Evolutionary conservation across 768 basidiomycete species (phyloP).

Genomic region (Lentinus tigrinus): DNA sequence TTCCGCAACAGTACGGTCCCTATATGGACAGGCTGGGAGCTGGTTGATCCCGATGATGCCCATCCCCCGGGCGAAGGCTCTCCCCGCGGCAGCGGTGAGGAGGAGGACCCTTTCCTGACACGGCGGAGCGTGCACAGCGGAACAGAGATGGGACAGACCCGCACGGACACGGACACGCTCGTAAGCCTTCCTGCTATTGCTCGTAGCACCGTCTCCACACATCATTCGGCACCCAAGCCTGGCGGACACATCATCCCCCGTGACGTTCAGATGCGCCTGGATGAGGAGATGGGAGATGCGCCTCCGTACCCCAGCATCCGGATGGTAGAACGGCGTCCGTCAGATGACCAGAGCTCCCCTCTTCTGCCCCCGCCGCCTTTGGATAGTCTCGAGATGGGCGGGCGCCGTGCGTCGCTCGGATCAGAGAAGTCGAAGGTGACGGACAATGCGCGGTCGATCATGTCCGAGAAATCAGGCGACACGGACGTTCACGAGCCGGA

Average conservation of each 20-base stretch:
- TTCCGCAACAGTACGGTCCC: conserved; percentile 21
- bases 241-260: conserved; percentile 37
- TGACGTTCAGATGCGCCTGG: conserved; percentile 33
- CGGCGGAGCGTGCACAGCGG: conserved; percentile 23
- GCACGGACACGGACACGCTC: conserved; percentile 27
- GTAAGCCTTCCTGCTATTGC: conserved; percentile 28
- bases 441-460: conserved; percentile 25
- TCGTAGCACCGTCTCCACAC: conserved; percentile 10
- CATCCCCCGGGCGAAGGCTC: conserved; percentile 56
- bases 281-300: conserved; percentile 28
- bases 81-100: conserved; percentile 68
- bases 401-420: conserved; percentile 14
- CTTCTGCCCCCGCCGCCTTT: conserved; percentile 39
- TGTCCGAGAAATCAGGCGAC: conserved; percentile 28
- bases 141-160: conserved; percentile 24
- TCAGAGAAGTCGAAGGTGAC: conserved; percentile 13
- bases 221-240: conserved; percentile 27
- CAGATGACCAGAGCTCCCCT: conserved; percentile 29
- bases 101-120: conserved; percentile 56
- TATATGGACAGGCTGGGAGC: conserved; percentile 33
- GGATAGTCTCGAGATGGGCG: conserved; percentile 26
- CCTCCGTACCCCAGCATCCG: conserved; percentile 29
- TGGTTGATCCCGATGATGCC: conserved; percentile 27
- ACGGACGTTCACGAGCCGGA: conserved; percentile 41
- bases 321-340: conserved; percentile 23